Percentiles rank a stretch among this genome's conserved stretches.
These are phyloP conservation scores for Haematococcus lacustris DNA, from an alignment of 139 green algal species.

Conservation along the genomic window DNA sequence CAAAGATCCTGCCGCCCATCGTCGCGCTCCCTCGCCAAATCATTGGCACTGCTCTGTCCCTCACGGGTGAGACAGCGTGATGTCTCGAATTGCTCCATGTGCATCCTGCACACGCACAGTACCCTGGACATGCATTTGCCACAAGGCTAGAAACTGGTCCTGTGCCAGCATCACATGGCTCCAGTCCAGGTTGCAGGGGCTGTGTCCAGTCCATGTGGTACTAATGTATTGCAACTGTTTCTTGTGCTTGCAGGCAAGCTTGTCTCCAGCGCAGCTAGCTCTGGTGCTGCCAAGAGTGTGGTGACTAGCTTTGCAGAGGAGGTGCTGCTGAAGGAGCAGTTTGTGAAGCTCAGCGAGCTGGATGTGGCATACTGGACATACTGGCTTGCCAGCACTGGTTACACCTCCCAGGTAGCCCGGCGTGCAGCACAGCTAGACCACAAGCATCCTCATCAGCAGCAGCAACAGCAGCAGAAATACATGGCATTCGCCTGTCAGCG, in stretches of 20 bases:
- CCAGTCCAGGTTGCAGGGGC: neutral
- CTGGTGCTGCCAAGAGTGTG: constrained; percentile 20
- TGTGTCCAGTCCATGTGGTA: neutral
- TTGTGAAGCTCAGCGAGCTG: constrained; percentile 32
- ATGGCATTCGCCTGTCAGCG: no score
- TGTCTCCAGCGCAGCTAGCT: constrained; percentile 20
- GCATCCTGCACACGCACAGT: neutral
- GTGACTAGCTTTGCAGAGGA: constrained; percentile 29
- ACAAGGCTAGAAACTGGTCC: neutral
- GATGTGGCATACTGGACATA: constrained; percentile 36
- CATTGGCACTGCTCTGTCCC: constrained; percentile 13
- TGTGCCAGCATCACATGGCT: neutral
- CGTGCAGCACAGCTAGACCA: no score
- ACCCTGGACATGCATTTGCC: neutral
- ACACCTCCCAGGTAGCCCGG: constrained; percentile 22
- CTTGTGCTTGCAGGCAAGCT: constrained; percentile 19
- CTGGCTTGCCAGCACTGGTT: constrained; percentile 28
- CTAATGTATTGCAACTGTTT: neutral
- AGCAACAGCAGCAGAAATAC: no score
- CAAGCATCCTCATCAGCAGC: no score
- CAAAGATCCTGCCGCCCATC: constrained; percentile 30
- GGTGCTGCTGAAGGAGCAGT: constrained; percentile 24
- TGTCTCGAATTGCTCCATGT: neutral
- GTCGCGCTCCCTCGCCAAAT: constrained; percentile 31
- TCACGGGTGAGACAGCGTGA: constrained; percentile 8